phyloP scores from a whole-genome alignment of 192 early-diverging fungal genomes.

The Entrophospora sp. region DNA sequence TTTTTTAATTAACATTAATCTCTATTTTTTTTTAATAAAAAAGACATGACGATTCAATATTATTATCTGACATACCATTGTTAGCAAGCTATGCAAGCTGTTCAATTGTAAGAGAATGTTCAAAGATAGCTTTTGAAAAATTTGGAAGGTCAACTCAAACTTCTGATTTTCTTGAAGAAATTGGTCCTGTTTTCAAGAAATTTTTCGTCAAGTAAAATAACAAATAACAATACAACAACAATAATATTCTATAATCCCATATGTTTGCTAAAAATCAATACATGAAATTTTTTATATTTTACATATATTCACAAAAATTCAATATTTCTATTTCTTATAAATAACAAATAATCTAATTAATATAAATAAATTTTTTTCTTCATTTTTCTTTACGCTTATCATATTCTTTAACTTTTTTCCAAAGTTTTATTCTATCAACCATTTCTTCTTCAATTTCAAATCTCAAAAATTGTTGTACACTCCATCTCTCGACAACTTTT shows the following conservation, averaged over 20 bases:
- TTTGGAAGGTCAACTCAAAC: slow-evolving; percentile 53
- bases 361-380: too few relatives aligned
- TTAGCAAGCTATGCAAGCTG: slow-evolving; percentile 64
- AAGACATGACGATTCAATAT: slow-evolving; percentile 31
- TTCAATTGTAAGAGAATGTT: slow-evolving; percentile 39
- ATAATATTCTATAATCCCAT: too few relatives aligned
- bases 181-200: slow-evolving; percentile 37
- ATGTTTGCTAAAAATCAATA: too few relatives aligned
- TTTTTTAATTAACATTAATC: neutral
- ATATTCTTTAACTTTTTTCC: slow-evolving; percentile 4
- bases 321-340: too few relatives aligned
- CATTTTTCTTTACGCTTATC: too few relatives aligned
- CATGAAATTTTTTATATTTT: too few relatives aligned
- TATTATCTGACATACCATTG: slow-evolving; percentile 35
- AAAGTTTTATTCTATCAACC: slow-evolving; percentile 5
- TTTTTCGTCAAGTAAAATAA: too few relatives aligned
- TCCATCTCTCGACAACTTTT: neutral
- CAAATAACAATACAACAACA: too few relatives aligned
- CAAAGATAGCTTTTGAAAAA: slow-evolving; percentile 49
- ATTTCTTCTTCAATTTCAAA: slow-evolving; percentile 13
- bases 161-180: slow-evolving; percentile 50
- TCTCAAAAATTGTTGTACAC: neutral
- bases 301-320: too few relatives aligned
- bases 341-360: too few relatives aligned
- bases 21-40: neutral